Conservation (phyloP, 495 filamentous ascomycete genomes). For the Annulohypoxylon stygium region DNA sequence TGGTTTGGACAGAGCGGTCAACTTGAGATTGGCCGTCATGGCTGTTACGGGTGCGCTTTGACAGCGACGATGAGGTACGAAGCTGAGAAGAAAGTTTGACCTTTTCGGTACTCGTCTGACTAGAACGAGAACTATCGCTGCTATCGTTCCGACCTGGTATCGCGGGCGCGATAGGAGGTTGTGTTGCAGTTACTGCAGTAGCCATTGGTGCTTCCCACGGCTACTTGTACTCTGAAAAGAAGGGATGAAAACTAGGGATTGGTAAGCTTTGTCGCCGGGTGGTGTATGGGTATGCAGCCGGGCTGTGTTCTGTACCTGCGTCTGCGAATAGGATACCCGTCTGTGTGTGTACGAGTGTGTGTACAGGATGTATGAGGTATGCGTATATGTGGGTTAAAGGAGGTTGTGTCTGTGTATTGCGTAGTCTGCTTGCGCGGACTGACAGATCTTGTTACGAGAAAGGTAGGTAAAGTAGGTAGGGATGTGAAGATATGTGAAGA, state of each 20-base stretch:
- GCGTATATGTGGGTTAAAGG: neutral
- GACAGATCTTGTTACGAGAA: conserved; percentile 13
- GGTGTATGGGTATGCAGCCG: conserved; percentile 27
- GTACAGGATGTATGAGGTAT: neutral
- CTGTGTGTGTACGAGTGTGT: conserved; percentile 15
- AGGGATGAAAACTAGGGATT: conserved; percentile 6
- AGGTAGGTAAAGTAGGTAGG: neutral
- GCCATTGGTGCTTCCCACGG: conserved; percentile 45
- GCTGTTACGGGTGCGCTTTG: conserved; percentile 21
- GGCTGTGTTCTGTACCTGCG: conserved; percentile 23
- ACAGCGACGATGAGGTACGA: conserved; percentile 31
- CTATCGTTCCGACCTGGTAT: conserved; percentile 50
- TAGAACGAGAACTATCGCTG: conserved; percentile 51
- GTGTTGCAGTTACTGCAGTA: conserved; percentile 41
- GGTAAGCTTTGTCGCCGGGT: conserved; percentile 13
- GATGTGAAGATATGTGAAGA: neutral
- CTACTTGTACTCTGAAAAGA: conserved; percentile 29
- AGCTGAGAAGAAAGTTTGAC: conserved; percentile 40
- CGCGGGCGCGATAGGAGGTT: conserved; percentile 39
- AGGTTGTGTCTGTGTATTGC: conserved; percentile 22
- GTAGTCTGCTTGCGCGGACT: conserved; percentile 26
- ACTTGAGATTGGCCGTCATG: conserved; percentile 45
- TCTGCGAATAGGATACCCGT: conserved; percentile 12
- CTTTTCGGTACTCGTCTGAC: conserved; percentile 48
- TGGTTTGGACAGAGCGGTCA: conserved; percentile 65